A percentile compares a stretch with the other conserved stretches of the same genome.
These are phyloP conservation scores for Neopestalotiopsis sp. DNA, from an alignment of 2,329 filamentous ascomycete species.

Conservation along the genomic window DNA sequence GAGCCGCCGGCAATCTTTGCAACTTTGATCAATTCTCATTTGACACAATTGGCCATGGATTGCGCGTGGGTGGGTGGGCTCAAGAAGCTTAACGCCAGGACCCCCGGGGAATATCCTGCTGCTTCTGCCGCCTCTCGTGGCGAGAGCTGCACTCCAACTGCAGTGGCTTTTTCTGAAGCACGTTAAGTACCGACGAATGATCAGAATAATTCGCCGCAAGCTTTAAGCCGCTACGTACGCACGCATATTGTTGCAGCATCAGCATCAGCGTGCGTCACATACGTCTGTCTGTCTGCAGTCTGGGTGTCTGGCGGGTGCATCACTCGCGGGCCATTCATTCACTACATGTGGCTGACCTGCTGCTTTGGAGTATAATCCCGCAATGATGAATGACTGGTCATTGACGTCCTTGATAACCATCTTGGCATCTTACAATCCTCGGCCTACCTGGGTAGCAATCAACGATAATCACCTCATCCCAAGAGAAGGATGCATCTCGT, in stretches of 20 bases:
- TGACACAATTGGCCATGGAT: background rate
- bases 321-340: background rate
- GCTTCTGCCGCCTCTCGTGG: background rate
- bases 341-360: background rate
- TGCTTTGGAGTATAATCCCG: background rate
- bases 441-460: background rate
- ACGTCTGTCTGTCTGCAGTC: background rate
- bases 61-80: background rate
- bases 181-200: background rate
- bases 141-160: background rate
- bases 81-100: background rate
- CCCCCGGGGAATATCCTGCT: background rate
- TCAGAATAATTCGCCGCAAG: background rate
- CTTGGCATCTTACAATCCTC: background rate
- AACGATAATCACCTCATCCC: background rate
- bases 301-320: background rate
- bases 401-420: background rate
- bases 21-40: background rate
- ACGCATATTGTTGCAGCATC: background rate
- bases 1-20: background rate
- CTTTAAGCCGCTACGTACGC: background rate
- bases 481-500: background rate
- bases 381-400: background rate
- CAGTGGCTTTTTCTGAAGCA: background rate
- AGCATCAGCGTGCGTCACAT: background rate